Conservation (phyloP, 2,329 filamentous ascomycete species). For the Thielaviopsis euricoi region DNA sequence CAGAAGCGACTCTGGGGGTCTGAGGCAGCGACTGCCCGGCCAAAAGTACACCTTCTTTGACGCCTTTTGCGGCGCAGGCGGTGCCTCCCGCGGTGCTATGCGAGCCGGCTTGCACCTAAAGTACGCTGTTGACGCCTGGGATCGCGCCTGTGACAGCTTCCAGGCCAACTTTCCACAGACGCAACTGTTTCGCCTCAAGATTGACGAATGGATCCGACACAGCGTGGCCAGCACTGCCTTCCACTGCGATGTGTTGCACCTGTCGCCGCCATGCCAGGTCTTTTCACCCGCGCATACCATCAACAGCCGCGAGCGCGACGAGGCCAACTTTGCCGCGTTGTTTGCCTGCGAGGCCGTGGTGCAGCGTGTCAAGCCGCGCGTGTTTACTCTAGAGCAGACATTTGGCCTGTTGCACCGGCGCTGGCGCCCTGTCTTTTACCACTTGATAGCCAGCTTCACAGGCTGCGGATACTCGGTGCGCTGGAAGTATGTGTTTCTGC, state of each 20-base stretch:
- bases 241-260: slow-evolving; percentile 46
- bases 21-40: slow-evolving; percentile 11
- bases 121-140: slow-evolving; percentile 48
- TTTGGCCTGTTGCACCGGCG: slow-evolving; percentile 43
- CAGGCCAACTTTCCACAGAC: slow-evolving; percentile 37
- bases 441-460: slow-evolving; percentile 47
- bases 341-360: slow-evolving; percentile 40
- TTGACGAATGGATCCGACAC: slow-evolving; percentile 30
- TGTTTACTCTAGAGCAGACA: slow-evolving; percentile 68
- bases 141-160: slow-evolving; percentile 40
- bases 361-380: slow-evolving; percentile 39
- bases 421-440: slow-evolving; percentile 39
- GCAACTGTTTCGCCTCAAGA: slow-evolving; percentile 29
- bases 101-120: slow-evolving; percentile 38
- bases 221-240: slow-evolving; percentile 19
- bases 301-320: slow-evolving; percentile 48
- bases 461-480: slow-evolving; percentile 49
- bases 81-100: slow-evolving; percentile 48
- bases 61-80: slow-evolving; percentile 57
- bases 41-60: slow-evolving; percentile 53
- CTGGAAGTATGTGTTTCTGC: slow-evolving; percentile 44
- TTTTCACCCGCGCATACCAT: slow-evolving; percentile 58
- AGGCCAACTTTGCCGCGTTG: slow-evolving; percentile 46
- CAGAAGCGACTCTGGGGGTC: background rate
- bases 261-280: slow-evolving; percentile 63